Evolutionary conservation across 2,329 filamentous ascomycete species (phyloP), one percentile per base, ranked within the genome.

Genomic region (Fusarium tupiense): DNA sequence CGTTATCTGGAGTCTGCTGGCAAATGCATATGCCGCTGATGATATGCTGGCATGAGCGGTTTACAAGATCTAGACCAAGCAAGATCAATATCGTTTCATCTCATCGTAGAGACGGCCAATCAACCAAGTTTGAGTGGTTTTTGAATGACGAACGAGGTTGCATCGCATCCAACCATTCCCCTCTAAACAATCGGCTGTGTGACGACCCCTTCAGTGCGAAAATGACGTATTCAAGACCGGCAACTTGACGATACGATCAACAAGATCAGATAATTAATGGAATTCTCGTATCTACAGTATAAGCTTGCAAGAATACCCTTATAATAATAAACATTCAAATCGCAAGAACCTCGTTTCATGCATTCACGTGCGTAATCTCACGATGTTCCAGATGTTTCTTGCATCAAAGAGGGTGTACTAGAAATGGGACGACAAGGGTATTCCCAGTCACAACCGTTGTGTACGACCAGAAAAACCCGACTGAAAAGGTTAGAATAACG

Each of bases 211-310:
- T 50, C 20, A 24, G 14, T 22, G 14, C 26, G 37, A 37, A 57
- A 54, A 75, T 74, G 72, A 75, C 72, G 72, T 74, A 68, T 20
- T 50, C 40, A 49, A 75, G 49, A 53, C 68, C 57, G 35, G 29
- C 64, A 68, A 43, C 10, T 19, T 22, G 12, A 49, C 19, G 12
- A 29, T 37, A 6, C 54, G 5, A 26, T 16, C 4, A 20, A 31
- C 8, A 20, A 16, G 7, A 46, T 46, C 22, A 43, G 29, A 26
- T 57, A 24, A 17, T 33, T 26, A 6, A 19, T 19, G 16, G 3
- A n/a, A 17, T 5, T 31, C 2, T n/a, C 47, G 7, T n/a, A 29
- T 17, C 8, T 8, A 13, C 20, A n/a, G 10, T n/a, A 33, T 6
- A 33, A 24, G 29, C 3, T 20, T 12, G 14, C 14, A n/a, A 31